Evolutionary conservation across 2,329 filamentous ascomycete species (phyloP), one percentile per base, ranked within the genome.

Genomic region (Apiospora rasikravindrae): DNA sequence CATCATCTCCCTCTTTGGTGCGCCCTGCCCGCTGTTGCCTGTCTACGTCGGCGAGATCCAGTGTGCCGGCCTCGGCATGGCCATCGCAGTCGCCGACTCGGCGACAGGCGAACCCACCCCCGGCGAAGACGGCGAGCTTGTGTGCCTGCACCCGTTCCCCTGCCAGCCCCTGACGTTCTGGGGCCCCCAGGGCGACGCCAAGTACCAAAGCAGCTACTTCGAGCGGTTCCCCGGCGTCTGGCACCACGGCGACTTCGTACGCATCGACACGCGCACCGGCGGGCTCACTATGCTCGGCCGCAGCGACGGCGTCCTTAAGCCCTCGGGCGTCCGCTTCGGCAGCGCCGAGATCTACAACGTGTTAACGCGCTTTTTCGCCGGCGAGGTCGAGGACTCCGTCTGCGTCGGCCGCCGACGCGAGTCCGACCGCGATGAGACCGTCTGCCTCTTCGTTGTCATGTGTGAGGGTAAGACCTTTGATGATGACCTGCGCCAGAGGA

Each of bases 301-400:
- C 37, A 96, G 93, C 69, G 96, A 99, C 77, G 96, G 96, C 4
- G 94, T 98, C 7, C 84, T 99, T 19, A 99, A 99, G 80, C 96
- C 96, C 0, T 90, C 92, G 0, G 96, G 96, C 2, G 94, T 99
- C 24, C 88, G 96, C 0, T 98, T 99, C 79, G 96, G 96, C 5
- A 95, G 92, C 44, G 95, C 96, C 0, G 96, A 99, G 85, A 98
- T 99, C 26, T 98, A 98, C 83, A 98, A 98, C 80, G 87, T 98
- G n/a, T 84, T 98, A 40, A 89, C 96, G 1, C 91, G 93, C 75
- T 93, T 95, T 82, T 98, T 98, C 77, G 88, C 91, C 0, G 84
- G 87, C 14, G 89, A 96, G 71, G 86, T 98, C 24, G 92, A 94
- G 73, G 96, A 99, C 77, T 94, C 94, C 0, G 86, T 98, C 1